phyloP scores from a whole-genome alignment of 2,329 filamentous ascomycete species.

The Penicillium griseofulvum region DNA sequence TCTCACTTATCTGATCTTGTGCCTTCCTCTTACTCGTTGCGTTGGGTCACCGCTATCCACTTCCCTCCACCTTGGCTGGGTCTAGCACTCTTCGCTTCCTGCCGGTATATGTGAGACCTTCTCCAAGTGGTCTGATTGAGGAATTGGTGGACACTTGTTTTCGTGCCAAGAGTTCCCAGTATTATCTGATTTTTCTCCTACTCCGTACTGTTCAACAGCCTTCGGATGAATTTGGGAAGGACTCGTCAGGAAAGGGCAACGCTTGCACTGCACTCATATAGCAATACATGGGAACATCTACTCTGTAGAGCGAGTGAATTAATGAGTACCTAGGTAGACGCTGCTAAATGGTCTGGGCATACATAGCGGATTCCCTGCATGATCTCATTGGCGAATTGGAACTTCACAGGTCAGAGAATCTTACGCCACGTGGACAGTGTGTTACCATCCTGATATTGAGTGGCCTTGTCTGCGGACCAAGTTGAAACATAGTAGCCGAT shows the following conservation, averaged over 20 bases:
- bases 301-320: neutral
- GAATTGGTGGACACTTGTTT: conserved; percentile 6
- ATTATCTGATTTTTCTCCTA: conserved; percentile 8
- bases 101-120: conserved; percentile 4
- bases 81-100: conserved; percentile 15
- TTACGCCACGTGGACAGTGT: neutral
- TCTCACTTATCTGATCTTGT: conserved; percentile 26
- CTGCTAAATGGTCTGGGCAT: neutral
- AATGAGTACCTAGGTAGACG: neutral
- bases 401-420: neutral
- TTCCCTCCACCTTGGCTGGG: conserved; percentile 20
- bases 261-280: neutral
- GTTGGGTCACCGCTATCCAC: conserved; percentile 20
- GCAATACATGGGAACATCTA: neutral
- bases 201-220: neutral
- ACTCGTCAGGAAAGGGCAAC: neutral
- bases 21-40: conserved; percentile 21
- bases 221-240: neutral
- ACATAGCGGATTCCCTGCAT: neutral
- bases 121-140: neutral
- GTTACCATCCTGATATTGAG: neutral
- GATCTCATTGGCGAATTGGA: conserved; percentile 1
- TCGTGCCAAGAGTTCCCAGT: neutral
- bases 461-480: neutral
- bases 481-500: neutral